A percentile compares a stretch with the other conserved stretches of the same genome.
These are phyloP conservation scores for Lyophyllum decastes DNA, from an alignment of 768 basidiomycete genomes.

Conservation along the genomic window DNA sequence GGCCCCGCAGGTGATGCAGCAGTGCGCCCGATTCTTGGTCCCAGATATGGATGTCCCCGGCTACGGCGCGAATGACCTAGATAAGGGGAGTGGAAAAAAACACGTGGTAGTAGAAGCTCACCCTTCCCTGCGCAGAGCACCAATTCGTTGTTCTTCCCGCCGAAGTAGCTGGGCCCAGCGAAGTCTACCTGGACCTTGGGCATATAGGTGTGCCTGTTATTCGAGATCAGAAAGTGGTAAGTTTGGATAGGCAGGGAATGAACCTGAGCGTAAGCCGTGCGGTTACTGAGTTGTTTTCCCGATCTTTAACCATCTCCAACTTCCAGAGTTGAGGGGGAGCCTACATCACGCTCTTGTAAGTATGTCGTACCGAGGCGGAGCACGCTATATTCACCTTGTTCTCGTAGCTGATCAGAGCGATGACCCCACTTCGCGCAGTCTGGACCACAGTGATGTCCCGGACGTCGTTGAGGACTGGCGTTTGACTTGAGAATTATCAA, in stretches of 20 bases:
- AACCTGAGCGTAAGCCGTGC: conserved; percentile 44
- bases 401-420: conserved; percentile 74
- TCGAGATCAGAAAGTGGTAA: conserved; percentile 7
- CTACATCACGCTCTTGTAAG: conserved; percentile 30
- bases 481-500: conserved; percentile 46
- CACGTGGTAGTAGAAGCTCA: conserved; percentile 20
- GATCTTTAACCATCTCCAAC: conserved; percentile 62
- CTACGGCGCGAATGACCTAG: conserved; percentile 33
- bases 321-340: conserved; percentile 81
- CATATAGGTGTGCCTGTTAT: conserved; percentile 67
- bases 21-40: conserved; percentile 77
- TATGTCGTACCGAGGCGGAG: too few species aligned
- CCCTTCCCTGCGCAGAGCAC: conserved; percentile 81
- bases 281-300: conserved; percentile 34
- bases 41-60: conserved; percentile 85
- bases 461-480: conserved; percentile 73
- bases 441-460: conserved; percentile 67
- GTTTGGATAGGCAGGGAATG: conserved; percentile 12
- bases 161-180: conserved; percentile 82
- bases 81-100: not conserved
- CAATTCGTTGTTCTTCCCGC: conserved; percentile 76
- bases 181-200: conserved; percentile 71
- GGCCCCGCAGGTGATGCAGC: conserved; percentile 69
- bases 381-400: conserved; percentile 50
- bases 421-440: conserved; percentile 45